phyloP scores from a whole-genome alignment of 2,329 filamentous ascomycete species.

The Thelonectria olida region DNA sequence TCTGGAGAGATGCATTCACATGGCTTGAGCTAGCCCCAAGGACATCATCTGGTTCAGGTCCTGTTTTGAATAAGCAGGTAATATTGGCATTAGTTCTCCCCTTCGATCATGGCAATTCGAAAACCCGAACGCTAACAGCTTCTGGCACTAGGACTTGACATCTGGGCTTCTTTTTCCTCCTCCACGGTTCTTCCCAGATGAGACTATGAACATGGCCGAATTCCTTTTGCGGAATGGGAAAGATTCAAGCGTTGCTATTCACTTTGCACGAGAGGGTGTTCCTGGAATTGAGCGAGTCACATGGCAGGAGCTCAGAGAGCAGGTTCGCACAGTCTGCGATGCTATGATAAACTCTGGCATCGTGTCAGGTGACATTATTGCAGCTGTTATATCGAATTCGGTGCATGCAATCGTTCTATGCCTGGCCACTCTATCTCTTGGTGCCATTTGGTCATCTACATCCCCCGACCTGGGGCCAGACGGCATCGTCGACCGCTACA shows the following conservation, averaged over 20 bases:
- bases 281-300: background rate
- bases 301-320: background rate
- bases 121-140: no score
- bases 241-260: background rate
- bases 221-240: background rate
- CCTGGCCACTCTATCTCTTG: conserved; percentile 6
- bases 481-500: conserved; percentile 16
- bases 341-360: background rate
- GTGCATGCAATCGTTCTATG: conserved; percentile 16
- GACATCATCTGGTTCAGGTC: background rate
- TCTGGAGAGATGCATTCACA: conserved; percentile 19
- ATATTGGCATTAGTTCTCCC: no score
- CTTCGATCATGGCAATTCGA: no score
- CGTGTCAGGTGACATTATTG: background rate
- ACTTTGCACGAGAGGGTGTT: background rate
- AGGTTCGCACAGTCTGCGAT: background rate
- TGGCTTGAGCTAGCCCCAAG: conserved; percentile 12
- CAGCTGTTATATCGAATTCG: conserved; percentile 19
- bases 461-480: conserved; percentile 10
- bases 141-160: no score
- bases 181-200: background rate
- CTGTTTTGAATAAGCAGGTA: background rate
- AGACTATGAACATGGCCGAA: background rate
- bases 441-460: conserved; percentile 18
- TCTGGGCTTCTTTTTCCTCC: no score